A percentile compares a stretch with the other conserved stretches of the same genome.
These are phyloP conservation scores for Volvariella volvacea DNA, from an alignment of 1,284 basidiomycete species.

Conservation along the genomic window DNA sequence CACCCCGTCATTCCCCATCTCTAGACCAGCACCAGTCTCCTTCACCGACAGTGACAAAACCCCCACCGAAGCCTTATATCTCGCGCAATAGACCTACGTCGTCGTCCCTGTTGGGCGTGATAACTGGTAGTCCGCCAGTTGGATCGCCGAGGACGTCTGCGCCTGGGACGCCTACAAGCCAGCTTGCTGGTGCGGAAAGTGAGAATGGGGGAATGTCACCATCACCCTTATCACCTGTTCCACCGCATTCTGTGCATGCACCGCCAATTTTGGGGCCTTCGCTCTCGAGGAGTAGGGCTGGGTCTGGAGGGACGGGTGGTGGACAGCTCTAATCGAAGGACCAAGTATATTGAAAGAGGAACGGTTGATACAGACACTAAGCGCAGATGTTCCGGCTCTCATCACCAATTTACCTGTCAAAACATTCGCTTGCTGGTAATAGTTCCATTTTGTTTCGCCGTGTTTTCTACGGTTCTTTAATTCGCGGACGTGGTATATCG, in stretches of 20 bases:
- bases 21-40: conserved; percentile 12
- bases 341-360: too few species aligned
- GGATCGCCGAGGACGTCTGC: conserved; percentile 6
- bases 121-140: conserved; percentile 19
- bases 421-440: too few species aligned
- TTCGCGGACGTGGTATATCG: too few species aligned
- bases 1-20: conserved; percentile 10
- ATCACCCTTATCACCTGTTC: background rate
- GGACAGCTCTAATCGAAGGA: too few species aligned
- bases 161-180: background rate
- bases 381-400: too few species aligned
- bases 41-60: conserved; percentile 27
- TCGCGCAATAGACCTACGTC: conserved; percentile 48
- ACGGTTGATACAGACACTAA: too few species aligned
- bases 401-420: too few species aligned
- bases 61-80: conserved; percentile 48
- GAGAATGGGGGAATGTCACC: background rate
- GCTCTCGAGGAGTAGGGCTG: conserved; percentile 10
- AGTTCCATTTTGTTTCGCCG: too few species aligned
- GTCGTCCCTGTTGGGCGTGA: conserved; percentile 31
- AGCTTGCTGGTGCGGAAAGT: background rate
- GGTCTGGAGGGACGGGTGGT: background rate
- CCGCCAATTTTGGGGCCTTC: conserved; percentile 9
- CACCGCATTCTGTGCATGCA: background rate
- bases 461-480: too few species aligned